These are phyloP conservation scores for Trametes coccinea DNA, from an alignment of 768 basidiomycete species.

Conservation along the genomic window DNA sequence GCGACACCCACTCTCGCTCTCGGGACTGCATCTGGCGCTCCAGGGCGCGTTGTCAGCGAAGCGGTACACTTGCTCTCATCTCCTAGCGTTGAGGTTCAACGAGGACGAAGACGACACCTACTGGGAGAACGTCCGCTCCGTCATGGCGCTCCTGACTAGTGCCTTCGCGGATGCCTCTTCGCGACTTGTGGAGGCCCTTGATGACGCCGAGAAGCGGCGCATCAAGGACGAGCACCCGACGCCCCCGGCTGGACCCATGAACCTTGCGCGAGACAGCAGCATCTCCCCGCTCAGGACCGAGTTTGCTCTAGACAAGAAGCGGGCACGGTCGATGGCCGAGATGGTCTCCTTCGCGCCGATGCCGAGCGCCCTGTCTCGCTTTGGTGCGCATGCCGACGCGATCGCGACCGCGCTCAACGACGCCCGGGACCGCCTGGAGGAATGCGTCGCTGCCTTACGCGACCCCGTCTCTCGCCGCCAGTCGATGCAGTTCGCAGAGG, in stretches of 20 bases:
- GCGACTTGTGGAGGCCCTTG: constrained; percentile 62
- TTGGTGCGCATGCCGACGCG: constrained; percentile 72
- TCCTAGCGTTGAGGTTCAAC: constrained; percentile 75
- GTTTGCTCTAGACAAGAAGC: neutral
- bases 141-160: constrained; percentile 69
- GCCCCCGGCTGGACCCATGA: constrained; percentile 19
- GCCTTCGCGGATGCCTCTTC: constrained; percentile 66
- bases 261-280: constrained; percentile 9
- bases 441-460: constrained; percentile 60
- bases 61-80: constrained; percentile 76
- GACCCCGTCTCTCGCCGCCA: constrained; percentile 27
- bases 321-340: constrained; percentile 26
- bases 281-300: constrained; percentile 12
- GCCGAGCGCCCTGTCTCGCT: constrained; percentile 66
- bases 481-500: constrained; percentile 5
- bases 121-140: constrained; percentile 82
- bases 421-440: constrained; percentile 64
- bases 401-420: constrained; percentile 70
- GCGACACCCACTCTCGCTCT: constrained; percentile 68
- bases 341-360: constrained; percentile 68
- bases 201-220: constrained; percentile 55
- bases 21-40: constrained; percentile 59
- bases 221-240: constrained; percentile 54
- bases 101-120: constrained; percentile 70
- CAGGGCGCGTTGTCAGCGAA: constrained; percentile 71